A percentile compares a stretch with the other conserved stretches of the same genome.
phyloP scores from a whole-genome alignment of 371 early-diverging fungal species.

The Mucor irregularis region DNA sequence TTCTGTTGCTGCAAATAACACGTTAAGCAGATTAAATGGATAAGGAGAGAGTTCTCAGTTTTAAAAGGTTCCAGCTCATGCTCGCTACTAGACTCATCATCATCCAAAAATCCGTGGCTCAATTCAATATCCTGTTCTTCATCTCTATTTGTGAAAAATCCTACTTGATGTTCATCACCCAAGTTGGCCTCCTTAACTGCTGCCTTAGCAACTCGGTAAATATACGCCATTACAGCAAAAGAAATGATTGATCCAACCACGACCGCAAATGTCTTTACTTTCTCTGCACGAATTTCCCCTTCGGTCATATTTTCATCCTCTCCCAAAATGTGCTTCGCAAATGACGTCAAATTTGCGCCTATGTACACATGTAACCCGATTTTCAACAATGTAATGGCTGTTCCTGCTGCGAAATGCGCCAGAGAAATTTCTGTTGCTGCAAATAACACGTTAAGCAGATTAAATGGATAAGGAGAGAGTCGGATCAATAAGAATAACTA shows the following conservation, averaged over 20 bases:
- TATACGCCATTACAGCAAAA: slow-evolving; percentile 58
- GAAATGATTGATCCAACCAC: slow-evolving; percentile 49
- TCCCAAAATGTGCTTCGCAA: slow-evolving; percentile 49
- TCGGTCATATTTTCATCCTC: slow-evolving; percentile 52
- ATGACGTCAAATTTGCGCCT: slow-evolving; percentile 67
- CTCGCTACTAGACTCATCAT: not conserved
- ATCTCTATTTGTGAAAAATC: slow-evolving; percentile 1
- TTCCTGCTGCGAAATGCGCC: slow-evolving; percentile 56
- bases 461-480: slow-evolving; percentile 79
- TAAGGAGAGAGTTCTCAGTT: slow-evolving; percentile 80
- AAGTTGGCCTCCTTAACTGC: slow-evolving; percentile 41
- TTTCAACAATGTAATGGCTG: slow-evolving; percentile 66
- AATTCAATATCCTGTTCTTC: slow-evolving; percentile 2
- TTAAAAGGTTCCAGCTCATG: not conserved
- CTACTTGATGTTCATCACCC: slow-evolving; percentile 11
- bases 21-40: slow-evolving; percentile 74
- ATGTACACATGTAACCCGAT: slow-evolving; percentile 71
- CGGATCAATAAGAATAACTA: slow-evolving; percentile 66
- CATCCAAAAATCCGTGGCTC: not conserved
- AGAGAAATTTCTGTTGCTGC: slow-evolving; percentile 65
- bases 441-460: slow-evolving; percentile 69
- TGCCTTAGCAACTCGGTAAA: slow-evolving; percentile 55
- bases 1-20: slow-evolving; percentile 64
- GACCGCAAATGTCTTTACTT: slow-evolving; percentile 36
- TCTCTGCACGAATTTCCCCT: slow-evolving; percentile 29